A percentile compares a stretch with the other conserved stretches of the same genome.
Conservation (phyloP, 768 basidiomycete genomes). For the Boletellus ananiceps region DNA sequence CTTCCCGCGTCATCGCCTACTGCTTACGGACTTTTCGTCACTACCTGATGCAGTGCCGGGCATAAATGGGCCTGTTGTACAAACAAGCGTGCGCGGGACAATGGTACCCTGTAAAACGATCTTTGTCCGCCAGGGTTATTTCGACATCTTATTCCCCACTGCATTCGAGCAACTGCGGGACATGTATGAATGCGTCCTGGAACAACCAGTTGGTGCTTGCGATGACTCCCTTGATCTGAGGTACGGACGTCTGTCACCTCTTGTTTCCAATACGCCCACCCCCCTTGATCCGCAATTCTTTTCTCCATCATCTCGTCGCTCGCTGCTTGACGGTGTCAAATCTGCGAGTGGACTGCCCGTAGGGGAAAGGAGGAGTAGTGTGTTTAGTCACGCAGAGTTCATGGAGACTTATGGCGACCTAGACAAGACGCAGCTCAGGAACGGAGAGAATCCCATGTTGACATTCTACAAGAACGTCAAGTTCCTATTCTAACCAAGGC, state of each 20-base stretch:
- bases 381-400: constrained; percentile 88
- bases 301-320: constrained; percentile 51
- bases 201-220: constrained; percentile 42
- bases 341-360: constrained; percentile 76
- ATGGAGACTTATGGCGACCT: constrained; percentile 80
- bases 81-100: constrained; percentile 80
- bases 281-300: constrained; percentile 64
- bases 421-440: constrained; percentile 61
- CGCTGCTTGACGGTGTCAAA: constrained; percentile 63
- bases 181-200: constrained; percentile 84
- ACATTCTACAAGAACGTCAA: constrained; percentile 93
- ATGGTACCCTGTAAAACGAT: constrained; percentile 89
- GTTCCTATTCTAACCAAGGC: constrained; percentile 64
- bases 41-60: constrained; percentile 77
- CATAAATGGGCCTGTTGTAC: constrained; percentile 82
- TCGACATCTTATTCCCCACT: constrained; percentile 99
- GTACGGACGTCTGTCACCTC: constrained; percentile 45
- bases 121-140: constrained; percentile 91
- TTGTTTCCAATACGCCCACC: constrained; percentile 46
- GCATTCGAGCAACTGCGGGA: constrained; percentile 79
- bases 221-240: constrained; percentile 20
- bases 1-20: constrained; percentile 91
- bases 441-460: constrained; percentile 85
- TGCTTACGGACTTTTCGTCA: constrained; percentile 88
- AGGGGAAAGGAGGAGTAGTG: constrained; percentile 74